phyloP scores from a whole-genome alignment of 2,329 filamentous ascomycete genomes.

The Chaetomium sp. region DNA sequence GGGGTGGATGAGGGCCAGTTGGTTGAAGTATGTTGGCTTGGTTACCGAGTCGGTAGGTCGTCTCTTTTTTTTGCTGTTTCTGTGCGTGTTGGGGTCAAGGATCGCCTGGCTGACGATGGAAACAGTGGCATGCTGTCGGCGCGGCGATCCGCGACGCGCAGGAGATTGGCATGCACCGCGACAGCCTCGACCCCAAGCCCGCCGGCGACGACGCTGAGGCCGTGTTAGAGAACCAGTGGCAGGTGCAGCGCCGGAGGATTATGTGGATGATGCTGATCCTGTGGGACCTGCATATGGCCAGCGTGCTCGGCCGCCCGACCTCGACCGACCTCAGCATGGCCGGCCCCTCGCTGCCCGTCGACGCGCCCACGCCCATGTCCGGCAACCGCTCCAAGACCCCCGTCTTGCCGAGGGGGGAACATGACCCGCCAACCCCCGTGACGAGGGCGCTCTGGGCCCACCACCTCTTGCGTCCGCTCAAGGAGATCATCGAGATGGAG shows the following conservation, averaged over 20 bases:
- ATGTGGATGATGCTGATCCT: slow-evolving; percentile 58
- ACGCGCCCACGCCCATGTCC: slow-evolving; percentile 54
- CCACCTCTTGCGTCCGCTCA: slow-evolving; percentile 51
- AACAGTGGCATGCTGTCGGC: slow-evolving; percentile 58
- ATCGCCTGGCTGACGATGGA: slow-evolving; percentile 14
- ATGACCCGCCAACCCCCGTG: slow-evolving; percentile 59
- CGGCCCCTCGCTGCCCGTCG: slow-evolving; percentile 55
- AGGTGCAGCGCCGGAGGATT: slow-evolving; percentile 56
- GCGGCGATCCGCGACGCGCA: slow-evolving; percentile 63
- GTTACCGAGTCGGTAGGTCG: slow-evolving; percentile 58
- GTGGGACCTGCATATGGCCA: slow-evolving; percentile 58
- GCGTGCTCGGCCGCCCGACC: slow-evolving; percentile 58
- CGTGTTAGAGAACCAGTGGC: slow-evolving; percentile 59
- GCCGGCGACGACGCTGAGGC: slow-evolving; percentile 49
- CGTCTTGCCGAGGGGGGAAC: slow-evolving; percentile 50
- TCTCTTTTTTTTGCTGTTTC: background rate
- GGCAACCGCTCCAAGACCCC: slow-evolving; percentile 51
- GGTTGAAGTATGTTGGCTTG: slow-evolving; percentile 61
- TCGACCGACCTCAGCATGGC: slow-evolving; percentile 54
- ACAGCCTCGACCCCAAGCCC: slow-evolving; percentile 55
- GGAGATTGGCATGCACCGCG: slow-evolving; percentile 62
- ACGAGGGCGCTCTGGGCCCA: slow-evolving; percentile 56
- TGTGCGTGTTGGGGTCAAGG: background rate
- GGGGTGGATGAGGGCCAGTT: slow-evolving; percentile 58
- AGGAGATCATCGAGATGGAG: slow-evolving; percentile 58